These are phyloP conservation scores for Verticillium zaregamsianum DNA, from an alignment of 2,329 filamentous ascomycete species.

Conservation along the genomic window DNA sequence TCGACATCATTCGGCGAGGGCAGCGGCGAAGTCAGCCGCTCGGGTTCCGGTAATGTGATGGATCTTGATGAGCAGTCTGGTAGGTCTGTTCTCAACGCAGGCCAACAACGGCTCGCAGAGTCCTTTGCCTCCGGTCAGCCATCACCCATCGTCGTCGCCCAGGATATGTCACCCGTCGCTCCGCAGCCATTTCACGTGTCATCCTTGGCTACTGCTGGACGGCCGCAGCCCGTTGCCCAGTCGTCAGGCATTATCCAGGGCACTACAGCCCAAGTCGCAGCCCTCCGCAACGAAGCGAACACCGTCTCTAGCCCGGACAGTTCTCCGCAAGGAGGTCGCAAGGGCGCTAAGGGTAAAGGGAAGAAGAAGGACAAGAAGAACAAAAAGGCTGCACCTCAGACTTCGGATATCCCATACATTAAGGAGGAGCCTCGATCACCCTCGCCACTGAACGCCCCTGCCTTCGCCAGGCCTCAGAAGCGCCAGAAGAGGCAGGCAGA, in stretches of 20 bases:
- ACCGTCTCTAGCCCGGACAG: slow-evolving; percentile 55
- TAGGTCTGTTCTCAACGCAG: slow-evolving; percentile 10
- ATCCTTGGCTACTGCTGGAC: slow-evolving; percentile 44
- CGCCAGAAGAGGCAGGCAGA: slow-evolving; percentile 43
- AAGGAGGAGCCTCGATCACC: slow-evolving; percentile 63
- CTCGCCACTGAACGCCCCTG: slow-evolving; percentile 51
- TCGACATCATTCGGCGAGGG: slow-evolving; percentile 31
- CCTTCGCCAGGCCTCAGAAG: slow-evolving; percentile 53
- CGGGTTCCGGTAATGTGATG: slow-evolving; percentile 31
- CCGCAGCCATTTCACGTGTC: slow-evolving; percentile 71
- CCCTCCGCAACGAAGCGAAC: slow-evolving; percentile 46
- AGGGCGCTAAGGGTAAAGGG: slow-evolving; percentile 42
- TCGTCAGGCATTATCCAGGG: slow-evolving; percentile 30
- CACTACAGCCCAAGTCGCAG: slow-evolving; percentile 50
- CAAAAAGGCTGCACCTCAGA: slow-evolving; percentile 46
- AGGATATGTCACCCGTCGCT: slow-evolving; percentile 69
- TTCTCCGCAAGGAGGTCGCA: slow-evolving; percentile 49
- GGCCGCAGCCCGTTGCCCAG: slow-evolving; percentile 23
- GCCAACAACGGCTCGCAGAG: slow-evolving; percentile 7
- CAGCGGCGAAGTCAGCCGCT: slow-evolving; percentile 35
- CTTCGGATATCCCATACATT: slow-evolving; percentile 49
- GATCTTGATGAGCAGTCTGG: slow-evolving; percentile 13
- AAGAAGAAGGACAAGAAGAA: slow-evolving; percentile 46
- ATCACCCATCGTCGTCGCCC: slow-evolving; percentile 65
- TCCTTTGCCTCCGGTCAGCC: slow-evolving; percentile 28